Base-by-base conservation (phyloP, 116 monocot species). In the Papilionanthe hybrid region DNA sequence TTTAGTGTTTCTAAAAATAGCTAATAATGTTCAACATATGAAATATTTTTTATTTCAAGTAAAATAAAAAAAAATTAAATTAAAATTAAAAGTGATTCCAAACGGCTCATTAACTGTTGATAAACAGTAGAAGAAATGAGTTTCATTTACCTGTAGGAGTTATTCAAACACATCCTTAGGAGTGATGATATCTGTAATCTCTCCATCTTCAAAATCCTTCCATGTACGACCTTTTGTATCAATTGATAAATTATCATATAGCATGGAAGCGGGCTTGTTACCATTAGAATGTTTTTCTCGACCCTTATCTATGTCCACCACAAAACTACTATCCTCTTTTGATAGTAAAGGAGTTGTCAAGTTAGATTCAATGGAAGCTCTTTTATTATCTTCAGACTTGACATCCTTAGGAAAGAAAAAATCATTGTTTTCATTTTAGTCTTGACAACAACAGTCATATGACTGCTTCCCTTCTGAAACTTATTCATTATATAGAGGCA, bases 401-500 rank as follows among this genome's bases (percentile, higher is more conserved):
- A 86, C 79, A 7, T 4, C 49, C 53, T 91, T 77, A 72, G 76
- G 76, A 32, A 60, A 60, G 82, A 72, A 55, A 65, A 13, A 65
- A 20, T 78, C 55, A 81, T 90, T 57, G 23, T 72, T 85, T 87
- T 96, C 13, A 79, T 79, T 79, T 89, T 99, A 41, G 89, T 72
- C 83, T 88, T 91, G 55, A 95, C 93, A 17, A 99, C 96, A 69
- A 91, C 96, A 71, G 96, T 93, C 96, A 96, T 96, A 87, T 96
- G n/a, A n/a, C n/a, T n/a, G n/a, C n/a, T n/a, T n/a, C n/a, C n/a
- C n/a, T n/a, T n/a, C n/a, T n/a, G n/a, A 81, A 96, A 96, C 72
- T 95, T 95, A 89, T 99, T 99, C 77, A 99, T 99, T 95, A 83
- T 99, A 99, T 23, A 99, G 75, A 80, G 99, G 99, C 99, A 99